These are phyloP conservation scores for Xanthoconium purpureum DNA, from an alignment of 768 basidiomycete species.

Conservation along the genomic window DNA sequence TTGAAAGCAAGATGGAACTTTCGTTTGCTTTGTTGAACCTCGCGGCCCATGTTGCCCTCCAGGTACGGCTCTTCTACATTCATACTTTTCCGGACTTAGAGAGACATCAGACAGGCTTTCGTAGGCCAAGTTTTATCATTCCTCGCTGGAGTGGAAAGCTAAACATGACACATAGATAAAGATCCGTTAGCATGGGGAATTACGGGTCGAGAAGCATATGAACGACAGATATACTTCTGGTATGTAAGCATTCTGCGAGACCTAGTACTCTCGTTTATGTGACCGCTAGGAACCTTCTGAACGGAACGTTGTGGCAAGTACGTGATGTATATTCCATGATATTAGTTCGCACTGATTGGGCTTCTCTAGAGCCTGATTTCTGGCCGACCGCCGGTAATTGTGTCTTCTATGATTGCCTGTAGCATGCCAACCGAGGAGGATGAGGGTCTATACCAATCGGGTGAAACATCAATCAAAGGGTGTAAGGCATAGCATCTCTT, in stretches of 20 bases:
- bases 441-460: constrained; percentile 41
- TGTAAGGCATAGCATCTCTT: constrained; percentile 39
- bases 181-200: too few relatives aligned
- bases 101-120: constrained; percentile 10
- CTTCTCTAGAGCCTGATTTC: constrained; percentile 39
- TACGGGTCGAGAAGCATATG: too few relatives aligned
- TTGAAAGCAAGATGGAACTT: constrained; percentile 47
- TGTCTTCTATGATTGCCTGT: constrained; percentile 44
- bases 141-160: too few relatives aligned
- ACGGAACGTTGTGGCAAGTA: constrained; percentile 46
- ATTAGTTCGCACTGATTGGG: neutral
- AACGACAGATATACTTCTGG: constrained; percentile 55
- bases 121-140: constrained; percentile 6
- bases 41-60: constrained; percentile 43
- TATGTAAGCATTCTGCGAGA: neutral
- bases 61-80: constrained; percentile 32
- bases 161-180: too few relatives aligned
- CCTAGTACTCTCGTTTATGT: neutral
- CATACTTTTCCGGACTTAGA: neutral
- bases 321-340: neutral
- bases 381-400: constrained; percentile 47
- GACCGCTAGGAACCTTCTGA: constrained; percentile 37
- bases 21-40: constrained; percentile 47
- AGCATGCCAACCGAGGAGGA: constrained; percentile 46
- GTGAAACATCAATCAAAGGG: constrained; percentile 41